phyloP scores from a whole-genome alignment of 164 flowering plant species.

The Liriodendron chinense region DNA sequence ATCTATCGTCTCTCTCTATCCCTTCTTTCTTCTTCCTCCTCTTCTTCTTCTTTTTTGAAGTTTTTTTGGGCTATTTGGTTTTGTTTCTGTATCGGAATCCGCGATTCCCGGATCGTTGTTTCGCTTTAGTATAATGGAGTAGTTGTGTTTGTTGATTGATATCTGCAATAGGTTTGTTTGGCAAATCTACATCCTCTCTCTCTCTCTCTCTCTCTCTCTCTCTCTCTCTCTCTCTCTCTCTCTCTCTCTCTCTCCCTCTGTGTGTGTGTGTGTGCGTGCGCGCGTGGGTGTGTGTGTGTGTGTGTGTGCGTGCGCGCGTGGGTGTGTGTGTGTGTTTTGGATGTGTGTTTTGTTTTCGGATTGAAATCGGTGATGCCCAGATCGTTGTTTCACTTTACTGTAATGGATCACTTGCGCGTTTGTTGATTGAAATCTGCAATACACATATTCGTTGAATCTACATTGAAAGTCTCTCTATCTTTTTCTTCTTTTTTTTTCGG shows the following conservation, averaged over 20 bases:
- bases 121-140: background rate
- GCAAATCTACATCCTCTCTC: background rate
- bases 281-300: background rate
- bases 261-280: background rate
- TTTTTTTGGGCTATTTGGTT: background rate
- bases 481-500: background rate
- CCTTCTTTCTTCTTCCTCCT: background rate
- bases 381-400: background rate
- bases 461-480: too few relatives aligned
- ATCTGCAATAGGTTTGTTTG: background rate
- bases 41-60: background rate
- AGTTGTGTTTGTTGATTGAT: background rate
- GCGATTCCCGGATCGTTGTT: background rate
- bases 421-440: too few relatives aligned
- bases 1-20: background rate
- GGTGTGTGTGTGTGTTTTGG: background rate
- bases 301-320: background rate
- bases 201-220: background rate
- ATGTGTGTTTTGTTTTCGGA: background rate
- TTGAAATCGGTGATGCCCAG: conserved; percentile 1
- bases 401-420: background rate
- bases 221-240: background rate
- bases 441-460: too few relatives aligned
- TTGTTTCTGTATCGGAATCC: background rate
- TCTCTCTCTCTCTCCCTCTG: too few relatives aligned